These are phyloP conservation scores for Lachnellula hyalina DNA, from an alignment of 2,329 filamentous ascomycete genomes.

Conservation along the genomic window DNA sequence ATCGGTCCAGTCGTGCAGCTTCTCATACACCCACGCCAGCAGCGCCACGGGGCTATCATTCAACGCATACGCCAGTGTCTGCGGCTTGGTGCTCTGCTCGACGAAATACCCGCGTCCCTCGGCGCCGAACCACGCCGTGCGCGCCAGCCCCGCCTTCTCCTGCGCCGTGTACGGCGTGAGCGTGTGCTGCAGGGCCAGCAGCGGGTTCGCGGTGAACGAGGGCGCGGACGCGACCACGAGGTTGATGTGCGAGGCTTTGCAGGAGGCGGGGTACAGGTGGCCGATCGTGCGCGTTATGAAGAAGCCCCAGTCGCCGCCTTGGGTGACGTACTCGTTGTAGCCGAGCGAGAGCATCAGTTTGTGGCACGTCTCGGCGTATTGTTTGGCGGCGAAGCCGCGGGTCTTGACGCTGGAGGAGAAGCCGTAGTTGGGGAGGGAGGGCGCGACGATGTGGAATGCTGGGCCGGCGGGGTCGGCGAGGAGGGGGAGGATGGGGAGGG, in stretches of 20 bases:
- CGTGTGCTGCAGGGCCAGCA: conserved; percentile 51
- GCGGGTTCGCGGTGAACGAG: conserved; percentile 45
- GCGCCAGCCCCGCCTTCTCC: conserved; percentile 42
- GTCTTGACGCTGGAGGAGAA: conserved; percentile 41
- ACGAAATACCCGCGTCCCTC: conserved; percentile 50
- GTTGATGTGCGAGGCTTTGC: conserved; percentile 59
- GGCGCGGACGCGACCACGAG: conserved; percentile 46
- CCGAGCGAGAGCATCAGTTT: conserved; percentile 65
- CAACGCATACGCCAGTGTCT: conserved; percentile 66
- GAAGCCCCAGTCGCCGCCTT: conserved; percentile 69
- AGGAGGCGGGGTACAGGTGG: conserved; percentile 50
- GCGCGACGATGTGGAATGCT: conserved; percentile 53
- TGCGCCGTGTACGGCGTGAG: conserved; percentile 46
- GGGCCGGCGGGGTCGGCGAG: conserved; percentile 35
- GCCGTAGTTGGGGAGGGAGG: conserved; percentile 50
- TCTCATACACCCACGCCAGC: conserved; percentile 77
- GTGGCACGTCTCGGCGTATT: conserved; percentile 61
- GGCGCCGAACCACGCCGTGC: conserved; percentile 54
- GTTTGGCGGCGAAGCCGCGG: conserved; percentile 50
- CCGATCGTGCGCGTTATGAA: conserved; percentile 59
- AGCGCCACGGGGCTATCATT: conserved; percentile 65
- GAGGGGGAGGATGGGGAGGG: conserved; percentile 53
- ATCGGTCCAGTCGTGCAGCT: conserved; percentile 73
- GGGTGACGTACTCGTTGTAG: conserved; percentile 55
- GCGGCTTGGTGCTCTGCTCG: conserved; percentile 62